A percentile compares a stretch with the other conserved stretches of the same genome.
phyloP scores from a whole-genome alignment of 163 green algal genomes.

The Volvox carteri region DNA sequence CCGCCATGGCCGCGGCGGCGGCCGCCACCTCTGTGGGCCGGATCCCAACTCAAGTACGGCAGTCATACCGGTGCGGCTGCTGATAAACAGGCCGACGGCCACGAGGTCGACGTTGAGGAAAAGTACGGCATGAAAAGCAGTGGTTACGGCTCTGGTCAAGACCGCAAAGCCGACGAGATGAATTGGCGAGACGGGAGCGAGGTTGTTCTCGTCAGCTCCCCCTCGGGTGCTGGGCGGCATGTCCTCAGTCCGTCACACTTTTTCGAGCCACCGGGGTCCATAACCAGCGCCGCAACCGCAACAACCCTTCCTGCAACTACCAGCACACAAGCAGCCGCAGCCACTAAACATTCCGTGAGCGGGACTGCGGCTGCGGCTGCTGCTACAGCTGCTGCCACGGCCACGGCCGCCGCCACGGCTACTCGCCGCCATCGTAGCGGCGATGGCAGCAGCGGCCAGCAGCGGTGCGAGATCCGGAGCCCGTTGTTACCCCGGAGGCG shows the following conservation, averaged over 20 bases:
- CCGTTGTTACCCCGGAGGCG: not conserved
- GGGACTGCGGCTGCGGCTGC: not conserved
- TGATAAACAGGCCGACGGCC: not conserved
- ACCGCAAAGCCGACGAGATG: not conserved
- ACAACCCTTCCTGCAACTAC: not conserved
- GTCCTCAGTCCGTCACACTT: too few species aligned
- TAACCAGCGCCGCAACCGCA: not conserved
- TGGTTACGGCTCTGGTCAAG: too few species aligned
- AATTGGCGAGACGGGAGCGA: too few species aligned
- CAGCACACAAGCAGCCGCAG: not conserved
- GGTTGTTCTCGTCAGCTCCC: not conserved
- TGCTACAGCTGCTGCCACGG: not conserved
- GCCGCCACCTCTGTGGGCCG: not conserved
- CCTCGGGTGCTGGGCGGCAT: too few species aligned
- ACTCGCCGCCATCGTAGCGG: not conserved
- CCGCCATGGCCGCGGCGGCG: not conserved
- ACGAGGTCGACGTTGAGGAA: not conserved
- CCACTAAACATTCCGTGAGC: not conserved
- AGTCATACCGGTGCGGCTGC: not conserved
- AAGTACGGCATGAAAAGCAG: too few species aligned
- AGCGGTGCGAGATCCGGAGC: not conserved
- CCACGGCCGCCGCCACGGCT: not conserved
- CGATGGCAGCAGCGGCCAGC: not conserved
- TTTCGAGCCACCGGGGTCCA: too few species aligned
- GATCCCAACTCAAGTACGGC: not conserved